Percentiles rank a stretch among this genome's conserved stretches.
Evolutionary conservation across 345 rosid species (phyloP).

Genomic region (Populus pruinosa): DNA sequence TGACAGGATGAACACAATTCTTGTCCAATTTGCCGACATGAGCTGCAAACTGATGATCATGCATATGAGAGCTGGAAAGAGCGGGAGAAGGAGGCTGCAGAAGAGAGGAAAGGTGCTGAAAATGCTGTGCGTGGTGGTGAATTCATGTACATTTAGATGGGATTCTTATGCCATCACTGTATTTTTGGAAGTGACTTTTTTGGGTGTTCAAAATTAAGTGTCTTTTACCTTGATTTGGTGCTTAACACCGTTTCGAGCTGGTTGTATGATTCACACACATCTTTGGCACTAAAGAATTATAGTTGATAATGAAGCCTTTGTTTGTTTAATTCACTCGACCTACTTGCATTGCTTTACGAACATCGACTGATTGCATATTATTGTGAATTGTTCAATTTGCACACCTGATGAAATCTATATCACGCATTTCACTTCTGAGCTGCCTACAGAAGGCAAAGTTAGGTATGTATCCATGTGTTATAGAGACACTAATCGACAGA

Average conservation of each 20-base stretch:
- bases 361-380: neutral
- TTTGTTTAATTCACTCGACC: neutral
- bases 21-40: constrained; percentile 91
- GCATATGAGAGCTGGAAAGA: constrained; percentile 93
- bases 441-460: neutral
- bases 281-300: neutral
- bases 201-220: neutral
- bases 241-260: neutral
- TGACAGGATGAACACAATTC: constrained; percentile 92
- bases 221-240: neutral
- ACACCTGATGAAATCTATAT: neutral
- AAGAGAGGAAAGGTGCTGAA: constrained; percentile 87
- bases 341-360: neutral
- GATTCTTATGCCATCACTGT: neutral
- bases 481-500: no score
- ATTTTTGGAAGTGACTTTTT: neutral
- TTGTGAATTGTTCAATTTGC: neutral
- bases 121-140: constrained; percentile 92
- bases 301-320: neutral
- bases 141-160: constrained; percentile 72
- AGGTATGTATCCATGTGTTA: neutral
- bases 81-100: constrained; percentile 80
- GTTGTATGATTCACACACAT: constrained; percentile 2
- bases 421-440: no score
- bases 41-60: constrained; percentile 85